Evolutionary conservation across 2,329 filamentous ascomycete genomes (phyloP), one percentile per base, ranked within the genome.

Genomic region (Helminthosporium solani): DNA sequence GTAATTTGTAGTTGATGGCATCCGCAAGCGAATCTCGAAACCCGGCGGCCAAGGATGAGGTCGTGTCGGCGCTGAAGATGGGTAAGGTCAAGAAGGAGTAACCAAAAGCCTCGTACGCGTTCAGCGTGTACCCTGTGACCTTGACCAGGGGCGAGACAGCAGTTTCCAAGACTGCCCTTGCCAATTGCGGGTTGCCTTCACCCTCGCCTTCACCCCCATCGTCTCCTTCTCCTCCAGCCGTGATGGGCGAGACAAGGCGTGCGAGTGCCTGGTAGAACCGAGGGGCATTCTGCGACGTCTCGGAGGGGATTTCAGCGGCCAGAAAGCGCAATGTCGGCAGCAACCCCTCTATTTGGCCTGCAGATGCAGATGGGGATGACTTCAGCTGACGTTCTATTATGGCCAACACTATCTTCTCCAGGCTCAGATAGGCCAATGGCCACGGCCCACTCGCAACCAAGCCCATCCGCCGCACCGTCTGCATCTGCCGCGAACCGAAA

Each of bases 1-100:
- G 50, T 56, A 78, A 58, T 48, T 78, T 77, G 53, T 79, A 78
- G 53, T 80, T 77, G 47, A 81, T 70, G 15, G 69, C 67, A 15
- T 71, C 70, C 25, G 77, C 74, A 28, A 82, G 57, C 18, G 54
- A 58, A 40, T 68, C 63, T 19, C 66, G 58, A 36, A 70, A 61
- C 4, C 44, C 58, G 23, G 50, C 50, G 19, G 54, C 35, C 3
- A 63, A 58, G 12, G 60, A 28, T 9, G 56, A 57, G 7, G 41
- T 51, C 0, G 58, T 59, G 39, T 60, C 54, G 21, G 58, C 56
- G 42, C 53, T 71, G 63, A 53, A 73, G 43, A 56, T 64, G 52
- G 46, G 63, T 45, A 52, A 67, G 0, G 70, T 73, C 43, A 82
- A 64, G 53, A 79, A 78, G 23, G 64, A 68, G 40, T 59, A 56